Percentiles rank a stretch among this genome's conserved stretches.
Evolutionary conservation across 768 basidiomycete genomes (phyloP).

Genomic region (Mycena haematopus): DNA sequence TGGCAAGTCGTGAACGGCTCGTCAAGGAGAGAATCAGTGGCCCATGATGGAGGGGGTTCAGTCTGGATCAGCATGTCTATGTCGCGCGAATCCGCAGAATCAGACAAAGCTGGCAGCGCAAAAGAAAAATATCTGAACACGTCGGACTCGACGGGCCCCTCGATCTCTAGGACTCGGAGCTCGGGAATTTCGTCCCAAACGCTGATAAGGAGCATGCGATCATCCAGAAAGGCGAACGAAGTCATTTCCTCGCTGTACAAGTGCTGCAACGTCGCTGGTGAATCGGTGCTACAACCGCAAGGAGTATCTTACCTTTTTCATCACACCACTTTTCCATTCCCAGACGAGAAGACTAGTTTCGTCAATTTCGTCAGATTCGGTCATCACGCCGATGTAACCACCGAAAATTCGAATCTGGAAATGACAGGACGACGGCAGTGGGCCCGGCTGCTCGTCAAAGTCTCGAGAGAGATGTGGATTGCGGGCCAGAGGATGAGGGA

Average conservation of each 20-base stretch:
- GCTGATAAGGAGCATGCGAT: constrained; percentile 14
- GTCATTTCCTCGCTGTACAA: constrained; percentile 32
- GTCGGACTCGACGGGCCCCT: not conserved
- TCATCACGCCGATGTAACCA: constrained; percentile 37
- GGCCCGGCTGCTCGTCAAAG: not conserved
- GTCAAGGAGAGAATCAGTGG: constrained; percentile 14
- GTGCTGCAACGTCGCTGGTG: constrained; percentile 23
- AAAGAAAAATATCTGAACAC: constrained; percentile 30
- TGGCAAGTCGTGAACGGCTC: constrained; percentile 29
- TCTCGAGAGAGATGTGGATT: constrained; percentile 10
- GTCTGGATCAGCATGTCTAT: constrained; percentile 38
- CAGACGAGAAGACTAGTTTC: constrained; percentile 37
- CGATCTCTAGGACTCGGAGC: constrained; percentile 19
- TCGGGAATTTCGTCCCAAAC: not conserved
- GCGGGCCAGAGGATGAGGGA: constrained; percentile 35
- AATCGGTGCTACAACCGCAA: not conserved
- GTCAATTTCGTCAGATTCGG: constrained; percentile 8
- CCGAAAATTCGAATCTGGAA: constrained; percentile 43
- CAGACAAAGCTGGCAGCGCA: constrained; percentile 33
- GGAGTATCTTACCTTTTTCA: constrained; percentile 35
- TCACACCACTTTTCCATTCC: constrained; percentile 41
- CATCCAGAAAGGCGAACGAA: constrained; percentile 42
- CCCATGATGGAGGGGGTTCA: constrained; percentile 40
- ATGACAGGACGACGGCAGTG: not conserved
- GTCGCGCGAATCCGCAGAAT: not conserved